Evolutionary conservation across 169 alveolate species (phyloP).

Genomic region (Cryptosporidium bovis): DNA sequence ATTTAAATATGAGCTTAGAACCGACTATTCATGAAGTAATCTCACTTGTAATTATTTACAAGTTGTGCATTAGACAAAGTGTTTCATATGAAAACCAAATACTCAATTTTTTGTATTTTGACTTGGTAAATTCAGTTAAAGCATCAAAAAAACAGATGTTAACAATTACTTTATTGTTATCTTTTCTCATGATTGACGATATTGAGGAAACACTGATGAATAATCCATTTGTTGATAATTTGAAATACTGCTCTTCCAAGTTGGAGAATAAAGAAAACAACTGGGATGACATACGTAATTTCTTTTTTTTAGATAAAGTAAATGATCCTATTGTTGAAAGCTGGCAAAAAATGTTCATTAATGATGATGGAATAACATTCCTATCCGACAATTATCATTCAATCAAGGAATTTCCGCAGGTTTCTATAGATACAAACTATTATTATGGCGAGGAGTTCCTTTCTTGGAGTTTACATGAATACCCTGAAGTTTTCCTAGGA

Average conservation of each 20-base stretch:
- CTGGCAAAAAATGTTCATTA: slow-evolving; percentile 12
- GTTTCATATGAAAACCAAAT: slow-evolving; percentile 10
- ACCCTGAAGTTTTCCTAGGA: slow-evolving; percentile 4
- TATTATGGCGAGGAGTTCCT: slow-evolving; percentile 30
- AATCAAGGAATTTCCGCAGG: slow-evolving; percentile 15
- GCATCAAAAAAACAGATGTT: slow-evolving; percentile 15
- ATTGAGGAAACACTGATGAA: not conserved
- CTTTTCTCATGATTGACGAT: slow-evolving; percentile 1
- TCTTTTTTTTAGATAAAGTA: slow-evolving; percentile 31
- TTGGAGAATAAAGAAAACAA: not conserved
- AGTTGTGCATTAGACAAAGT: slow-evolving; percentile 5
- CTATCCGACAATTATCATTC: slow-evolving; percentile 23
- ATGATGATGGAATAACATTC: slow-evolving; percentile 54
- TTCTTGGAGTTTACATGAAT: slow-evolving; percentile 22
- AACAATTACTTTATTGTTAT: not conserved
- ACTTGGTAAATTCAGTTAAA: slow-evolving; percentile 2
- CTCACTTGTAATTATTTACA: slow-evolving; percentile 11
- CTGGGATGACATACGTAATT: slow-evolving; percentile 47
- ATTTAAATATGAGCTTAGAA: slow-evolving; percentile 12
- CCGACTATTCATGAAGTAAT: not conserved
- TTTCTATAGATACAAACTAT: slow-evolving; percentile 30
- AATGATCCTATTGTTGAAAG: slow-evolving; percentile 18
- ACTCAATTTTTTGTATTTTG: slow-evolving; percentile 30
- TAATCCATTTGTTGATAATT: not conserved
- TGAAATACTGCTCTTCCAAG: not conserved